Evolutionary conservation across 73 alveolate genomes (phyloP), one percentile per base, ranked within the genome.

Genomic region (Symbiodinium pilosum): DNA sequence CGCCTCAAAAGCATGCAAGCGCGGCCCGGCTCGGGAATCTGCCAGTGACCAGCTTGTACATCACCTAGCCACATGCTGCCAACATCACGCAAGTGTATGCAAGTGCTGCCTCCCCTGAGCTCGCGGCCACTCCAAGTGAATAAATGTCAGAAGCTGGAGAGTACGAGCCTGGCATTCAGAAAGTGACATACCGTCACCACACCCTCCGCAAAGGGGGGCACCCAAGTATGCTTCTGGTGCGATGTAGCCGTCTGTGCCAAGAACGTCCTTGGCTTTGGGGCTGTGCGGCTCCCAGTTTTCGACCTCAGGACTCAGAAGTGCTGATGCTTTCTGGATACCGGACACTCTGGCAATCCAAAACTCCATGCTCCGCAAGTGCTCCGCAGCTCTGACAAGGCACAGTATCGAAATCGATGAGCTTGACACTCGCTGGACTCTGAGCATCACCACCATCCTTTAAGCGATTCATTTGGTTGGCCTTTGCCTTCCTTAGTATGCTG

Each of bases 191-290:
- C 69, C 69, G 71, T 54, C 34, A 54, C 18, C 30, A 36, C 28
- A 41, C 69, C 24, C 42, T 34, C 81, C 43, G 54, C 54, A 3
- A 5, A 11, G 39, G 59, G 16, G 16, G 87, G 36, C 51, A 41
- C 97, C 97, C 77, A 91, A 71, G 56, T 91, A 91, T 0, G 97
- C 97, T 69, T 91, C 97, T 30, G 97, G 97, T 30, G 97, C 97
- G 52, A 91, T 91, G 88, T 91, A 91, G 42, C 97, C 94, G 56
- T 87, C 94, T 36, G 94, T 87, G 38, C 94, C 94, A 32, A 87
- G 84, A 47, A 87, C 94, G 26, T 87, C 94, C 39, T 87, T 87
- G 54, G 94, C 94, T 30, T 87, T 87, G 30, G 94, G 94, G 64
- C 94, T 87, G 85, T 34, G 68, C 12, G 94, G 94, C 59, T 87